These are phyloP conservation scores for Pythium aquatile DNA, from an alignment of 352 stramenopile species.

Conservation along the genomic window DNA sequence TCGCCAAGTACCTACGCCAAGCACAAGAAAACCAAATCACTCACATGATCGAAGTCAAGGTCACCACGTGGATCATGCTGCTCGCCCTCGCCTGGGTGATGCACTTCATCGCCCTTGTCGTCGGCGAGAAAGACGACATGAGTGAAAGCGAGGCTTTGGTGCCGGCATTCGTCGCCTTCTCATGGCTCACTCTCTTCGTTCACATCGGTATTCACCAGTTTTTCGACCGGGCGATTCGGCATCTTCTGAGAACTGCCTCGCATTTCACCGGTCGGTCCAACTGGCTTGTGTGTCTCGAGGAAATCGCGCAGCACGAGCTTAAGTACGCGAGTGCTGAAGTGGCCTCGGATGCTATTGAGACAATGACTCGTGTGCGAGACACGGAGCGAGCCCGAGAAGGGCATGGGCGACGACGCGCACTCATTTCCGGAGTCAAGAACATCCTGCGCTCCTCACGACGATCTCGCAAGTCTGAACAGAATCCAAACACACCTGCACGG, in stretches of 20 bases:
- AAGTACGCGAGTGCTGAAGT: constrained; percentile 4
- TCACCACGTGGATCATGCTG: constrained; percentile 27
- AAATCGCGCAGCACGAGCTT: constrained; percentile 4
- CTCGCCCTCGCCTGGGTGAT: constrained; percentile 15
- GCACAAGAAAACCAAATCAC: constrained; percentile 28
- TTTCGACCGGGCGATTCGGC: constrained; percentile 2
- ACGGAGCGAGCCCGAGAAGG: not conserved
- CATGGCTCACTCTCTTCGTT: not conserved
- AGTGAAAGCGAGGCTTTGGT: constrained; percentile 1
- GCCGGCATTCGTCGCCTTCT: not conserved
- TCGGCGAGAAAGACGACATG: not conserved
- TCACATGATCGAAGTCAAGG: constrained; percentile 28
- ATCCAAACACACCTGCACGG: not conserved
- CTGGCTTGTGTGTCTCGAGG: constrained; percentile 8
- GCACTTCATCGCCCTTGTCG: not conserved
- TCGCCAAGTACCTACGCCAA: constrained; percentile 28
- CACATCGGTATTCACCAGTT: constrained; percentile 3
- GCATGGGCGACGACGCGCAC: not conserved
- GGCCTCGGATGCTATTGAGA: constrained; percentile 1
- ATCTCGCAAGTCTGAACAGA: not conserved
- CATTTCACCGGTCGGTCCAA: constrained; percentile 6
- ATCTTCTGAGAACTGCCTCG: not conserved
- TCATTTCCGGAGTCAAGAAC: not conserved
- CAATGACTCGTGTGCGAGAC: constrained; percentile 5
- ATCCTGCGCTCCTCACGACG: not conserved